Base-by-base conservation (phyloP, 75 land plant species). In the Ceratopteris richardii region DNA sequence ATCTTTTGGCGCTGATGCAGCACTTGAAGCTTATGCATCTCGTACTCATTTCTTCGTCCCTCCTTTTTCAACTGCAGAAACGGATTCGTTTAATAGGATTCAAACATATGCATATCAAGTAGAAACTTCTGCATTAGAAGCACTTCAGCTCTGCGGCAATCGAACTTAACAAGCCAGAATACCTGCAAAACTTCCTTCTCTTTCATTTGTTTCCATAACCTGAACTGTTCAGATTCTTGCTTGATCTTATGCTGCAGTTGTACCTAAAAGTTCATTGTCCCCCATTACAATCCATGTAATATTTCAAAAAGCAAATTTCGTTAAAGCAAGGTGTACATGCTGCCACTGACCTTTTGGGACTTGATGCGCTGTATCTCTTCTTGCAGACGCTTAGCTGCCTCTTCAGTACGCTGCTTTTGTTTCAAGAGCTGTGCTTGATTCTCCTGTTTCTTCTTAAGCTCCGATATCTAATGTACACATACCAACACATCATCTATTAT, bases 101-200 rank as follows among this genome's bases (percentile, higher is more conserved):
- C n/a, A n/a, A n/a, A n/a, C n/a, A n/a, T n/a, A n/a, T n/a, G n/a
- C n/a, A n/a, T n/a, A n/a, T n/a, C n/a, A n/a, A n/a, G n/a, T n/a
- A n/a, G n/a, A n/a, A n/a, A n/a, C n/a, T n/a, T n/a, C n/a, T n/a
- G n/a, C n/a, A n/a, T n/a, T n/a, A n/a, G n/a, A n/a, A n/a, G n/a
- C n/a, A n/a, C n/a, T n/a, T n/a, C n/a, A n/a, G n/a, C n/a, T n/a
- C n/a, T n/a, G n/a, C n/a, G n/a, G n/a, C n/a, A n/a, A n/a, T n/a
- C n/a, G n/a, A n/a, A n/a, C n/a, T n/a, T n/a, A n/a, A n/a, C n/a
- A n/a, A n/a, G n/a, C n/a, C n/a, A n/a, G 6, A 10, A 26, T 73
- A 95, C 96, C 93, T 95, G 99, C 25, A 95, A 83, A 69, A 95
- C 86, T 66, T 95, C 99, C 39, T 95, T 90, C 30, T 95, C 99